Base-by-base conservation (phyloP, 2,329 filamentous ascomycete species). In the Onygenales sp. region DNA sequence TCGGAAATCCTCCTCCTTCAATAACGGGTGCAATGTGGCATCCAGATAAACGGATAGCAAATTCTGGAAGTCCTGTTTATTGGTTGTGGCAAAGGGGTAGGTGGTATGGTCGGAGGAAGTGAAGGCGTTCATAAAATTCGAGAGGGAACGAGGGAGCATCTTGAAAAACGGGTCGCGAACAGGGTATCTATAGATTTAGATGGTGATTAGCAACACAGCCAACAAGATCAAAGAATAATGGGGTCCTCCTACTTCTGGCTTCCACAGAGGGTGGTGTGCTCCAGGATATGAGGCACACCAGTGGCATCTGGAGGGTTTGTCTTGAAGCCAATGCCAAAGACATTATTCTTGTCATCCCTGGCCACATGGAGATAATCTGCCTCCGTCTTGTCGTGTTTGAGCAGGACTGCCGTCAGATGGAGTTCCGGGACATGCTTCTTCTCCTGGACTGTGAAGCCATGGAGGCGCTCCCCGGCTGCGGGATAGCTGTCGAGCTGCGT, bases 51-150 rank as follows among this genome's bases (percentile, higher is more conserved):
- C 93, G 2, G 88, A 93, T 80, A 97, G 86, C 49, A 98, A 79
- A 65, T 98, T 98, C 70, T 87, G 87, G 71, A 93, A 98, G 64
- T 98, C 93, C 68, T 95, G 89, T 17, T 83, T 78, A 64, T 98
- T 98, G 27, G 93, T 98, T 2, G 93, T 98, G 53, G 93, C 91
- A 70, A 98, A 98, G 2, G 93, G 93, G 66, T 98, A 98, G 61
- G 89, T 95, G 9, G 93, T 98, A 69, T 98, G 91, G 65, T 97
- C 92, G 21, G 90, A 87, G 31, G 91, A 90, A 42, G 93, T 98
- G 67, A 97, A 95, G 56, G 93, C 93, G 70, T 98, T 98, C 93
- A 98, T 98, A 67, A 96, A 98, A 72, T 97, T 98, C 59, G 93
- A 96, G n/a, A 98, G 79, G 4, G 93, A 96, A 62, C 93, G 84